A percentile compares a stretch with the other conserved stretches of the same genome.
Conservation (phyloP, 352 stramenopile genomes). For the Globisporangium recalcitrans region DNA sequence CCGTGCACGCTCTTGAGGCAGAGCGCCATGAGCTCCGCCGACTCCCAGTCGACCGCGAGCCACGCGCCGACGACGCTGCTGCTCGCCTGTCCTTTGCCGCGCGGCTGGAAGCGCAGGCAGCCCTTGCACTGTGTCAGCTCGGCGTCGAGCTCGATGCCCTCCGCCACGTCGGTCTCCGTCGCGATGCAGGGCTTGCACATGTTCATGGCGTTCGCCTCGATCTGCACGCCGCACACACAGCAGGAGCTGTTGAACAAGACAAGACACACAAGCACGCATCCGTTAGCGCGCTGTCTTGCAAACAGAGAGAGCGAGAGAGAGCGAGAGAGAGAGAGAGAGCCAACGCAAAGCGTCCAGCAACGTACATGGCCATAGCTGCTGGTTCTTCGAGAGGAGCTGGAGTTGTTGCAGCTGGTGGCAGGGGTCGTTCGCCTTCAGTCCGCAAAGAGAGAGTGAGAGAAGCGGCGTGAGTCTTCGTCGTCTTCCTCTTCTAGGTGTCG, state of each 20-base stretch:
- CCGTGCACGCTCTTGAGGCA: slow-evolving; percentile 69
- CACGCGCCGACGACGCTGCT: slow-evolving; percentile 42
- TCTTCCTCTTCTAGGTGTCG: background rate
- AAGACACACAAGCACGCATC: background rate
- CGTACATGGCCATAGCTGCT: slow-evolving; percentile 22
- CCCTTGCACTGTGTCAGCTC: slow-evolving; percentile 59
- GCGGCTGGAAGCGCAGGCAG: slow-evolving; percentile 63
- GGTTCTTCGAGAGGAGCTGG: background rate
- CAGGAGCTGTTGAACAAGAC: slow-evolving; percentile 23
- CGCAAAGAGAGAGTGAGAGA: background rate
- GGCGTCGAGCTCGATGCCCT: slow-evolving; percentile 51
- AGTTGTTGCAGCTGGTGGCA: background rate
- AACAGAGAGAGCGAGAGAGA: too few relatives aligned
- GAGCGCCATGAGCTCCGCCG: slow-evolving; percentile 67
- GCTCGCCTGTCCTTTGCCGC: slow-evolving; percentile 32
- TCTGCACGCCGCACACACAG: slow-evolving; percentile 58
- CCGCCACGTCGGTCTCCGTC: slow-evolving; percentile 61
- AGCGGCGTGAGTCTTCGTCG: background rate
- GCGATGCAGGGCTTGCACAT: slow-evolving; percentile 73
- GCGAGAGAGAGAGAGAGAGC: background rate
- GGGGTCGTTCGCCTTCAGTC: background rate
- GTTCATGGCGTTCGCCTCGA: slow-evolving; percentile 74
- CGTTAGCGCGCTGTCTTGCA: background rate
- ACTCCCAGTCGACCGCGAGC: slow-evolving; percentile 67
- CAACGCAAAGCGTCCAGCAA: background rate